A percentile compares a stretch with the other conserved stretches of the same genome.
phyloP scores from a whole-genome alignment of 2,329 filamentous ascomycete species.

The Rhytidhysteron rufulum region DNA sequence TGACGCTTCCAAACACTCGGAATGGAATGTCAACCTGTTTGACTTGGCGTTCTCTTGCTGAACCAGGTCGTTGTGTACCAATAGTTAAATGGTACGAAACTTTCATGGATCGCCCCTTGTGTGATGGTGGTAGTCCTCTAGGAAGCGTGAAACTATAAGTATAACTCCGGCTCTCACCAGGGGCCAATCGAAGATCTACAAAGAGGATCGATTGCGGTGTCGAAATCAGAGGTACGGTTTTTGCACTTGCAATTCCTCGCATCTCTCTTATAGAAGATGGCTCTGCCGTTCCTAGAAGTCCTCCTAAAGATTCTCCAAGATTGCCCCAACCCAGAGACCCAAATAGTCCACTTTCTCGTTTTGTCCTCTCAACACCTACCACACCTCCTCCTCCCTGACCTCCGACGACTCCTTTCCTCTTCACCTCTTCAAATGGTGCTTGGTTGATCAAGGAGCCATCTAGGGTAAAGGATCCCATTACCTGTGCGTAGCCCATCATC shows the following conservation, averaged over 20 bases:
- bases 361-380: conserved; percentile 71
- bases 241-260: conserved; percentile 80
- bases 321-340: conserved; percentile 83
- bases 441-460: conserved; percentile 90
- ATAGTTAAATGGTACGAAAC: conserved; percentile 88
- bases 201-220: conserved; percentile 95
- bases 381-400: conserved; percentile 80
- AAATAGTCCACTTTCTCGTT: conserved; percentile 74
- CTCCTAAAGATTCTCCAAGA: conserved; percentile 82
- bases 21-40: conserved; percentile 92
- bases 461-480: conserved; percentile 85
- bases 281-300: conserved; percentile 79
- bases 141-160: conserved; percentile 85
- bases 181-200: conserved; percentile 81
- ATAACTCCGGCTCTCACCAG: conserved; percentile 84
- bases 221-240: conserved; percentile 84
- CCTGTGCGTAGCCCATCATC: conserved; percentile 97
- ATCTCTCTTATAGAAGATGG: conserved; percentile 94
- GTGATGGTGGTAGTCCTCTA: conserved; percentile 82
- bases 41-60: conserved; percentile 70
- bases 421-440: conserved; percentile 89
- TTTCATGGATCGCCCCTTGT: conserved; percentile 90
- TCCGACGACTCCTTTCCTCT: conserved; percentile 85
- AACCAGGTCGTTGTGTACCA: conserved; percentile 82
- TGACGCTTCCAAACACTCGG: conserved; percentile 87